These are phyloP conservation scores for Tetragonia tetragonoides DNA, from an alignment of 148 eudicot genomes.

Conservation along the genomic window DNA sequence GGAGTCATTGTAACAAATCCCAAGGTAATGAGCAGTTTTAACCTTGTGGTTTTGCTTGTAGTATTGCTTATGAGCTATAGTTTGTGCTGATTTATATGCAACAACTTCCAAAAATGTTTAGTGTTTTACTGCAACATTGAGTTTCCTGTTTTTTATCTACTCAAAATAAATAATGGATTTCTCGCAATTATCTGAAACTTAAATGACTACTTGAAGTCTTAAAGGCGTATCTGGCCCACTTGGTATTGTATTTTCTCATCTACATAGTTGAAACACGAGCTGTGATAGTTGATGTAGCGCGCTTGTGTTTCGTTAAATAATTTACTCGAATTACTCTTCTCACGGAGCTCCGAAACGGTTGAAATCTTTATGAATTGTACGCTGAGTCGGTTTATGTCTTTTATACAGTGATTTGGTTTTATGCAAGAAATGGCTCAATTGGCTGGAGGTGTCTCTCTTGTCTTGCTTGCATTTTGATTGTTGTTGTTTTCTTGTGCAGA, in stretches of 20 bases:
- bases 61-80: neutral
- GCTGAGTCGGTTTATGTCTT: neutral
- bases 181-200: too few relatives aligned
- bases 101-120: too few relatives aligned
- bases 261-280: neutral
- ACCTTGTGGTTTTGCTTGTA: neutral
- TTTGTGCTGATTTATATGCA: neutral
- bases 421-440: neutral
- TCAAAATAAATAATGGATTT: too few relatives aligned
- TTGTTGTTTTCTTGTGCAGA: constrained; percentile 43
- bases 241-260: neutral
- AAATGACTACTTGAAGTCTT: too few relatives aligned
- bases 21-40: constrained; percentile 47
- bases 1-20: constrained; percentile 94
- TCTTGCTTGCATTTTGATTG: constrained; percentile 18
- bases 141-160: too few relatives aligned
- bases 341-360: neutral
- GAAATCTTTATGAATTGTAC: neutral
- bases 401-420: neutral
- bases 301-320: neutral
- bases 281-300: neutral
- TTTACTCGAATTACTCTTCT: neutral
- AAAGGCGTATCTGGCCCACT: neutral
- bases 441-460: neutral
- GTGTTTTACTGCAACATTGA: too few relatives aligned